A percentile compares a stretch with the other conserved stretches of the same genome.
Conservation (phyloP, 371 early-diverging fungal species). For the Mortierella sp. region DNA sequence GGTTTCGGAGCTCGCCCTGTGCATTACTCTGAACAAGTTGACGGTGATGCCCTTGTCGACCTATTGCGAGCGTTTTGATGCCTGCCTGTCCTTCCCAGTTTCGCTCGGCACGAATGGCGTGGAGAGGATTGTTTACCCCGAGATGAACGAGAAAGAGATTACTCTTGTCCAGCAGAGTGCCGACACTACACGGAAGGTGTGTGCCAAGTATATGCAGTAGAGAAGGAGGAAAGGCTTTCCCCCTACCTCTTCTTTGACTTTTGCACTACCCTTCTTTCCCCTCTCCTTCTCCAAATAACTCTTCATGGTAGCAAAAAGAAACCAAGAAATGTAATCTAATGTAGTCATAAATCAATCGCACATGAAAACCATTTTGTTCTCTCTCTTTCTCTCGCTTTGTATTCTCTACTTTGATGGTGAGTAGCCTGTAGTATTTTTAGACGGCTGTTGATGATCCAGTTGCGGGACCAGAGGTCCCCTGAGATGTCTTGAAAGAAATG, state of each 20-base stretch:
- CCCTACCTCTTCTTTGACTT: background rate
- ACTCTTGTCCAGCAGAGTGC: constrained; percentile 45
- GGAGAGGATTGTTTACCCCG: constrained; percentile 70
- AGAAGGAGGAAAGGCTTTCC: background rate
- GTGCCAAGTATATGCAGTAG: constrained; percentile 18
- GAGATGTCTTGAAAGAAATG: constrained; percentile 70
- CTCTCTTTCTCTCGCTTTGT: constrained; percentile 17
- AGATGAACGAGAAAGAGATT: constrained; percentile 65
- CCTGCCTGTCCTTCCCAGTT: constrained; percentile 78
- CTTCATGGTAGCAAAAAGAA: too few species aligned
- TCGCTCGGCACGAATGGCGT: constrained; percentile 79
- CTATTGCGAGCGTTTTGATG: constrained; percentile 67
- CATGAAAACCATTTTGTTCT: background rate
- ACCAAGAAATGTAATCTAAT: too few species aligned
- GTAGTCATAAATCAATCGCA: too few species aligned
- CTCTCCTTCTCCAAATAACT: background rate
- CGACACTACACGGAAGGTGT: constrained; percentile 27
- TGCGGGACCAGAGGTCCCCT: constrained; percentile 30
- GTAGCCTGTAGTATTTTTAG: background rate
- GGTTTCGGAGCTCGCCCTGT: constrained; percentile 74
- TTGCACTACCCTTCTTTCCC: background rate
- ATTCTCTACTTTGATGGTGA: constrained; percentile 3
- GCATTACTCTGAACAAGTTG: constrained; percentile 72
- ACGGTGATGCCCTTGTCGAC: constrained; percentile 73
- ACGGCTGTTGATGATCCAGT: constrained; percentile 5